These are phyloP conservation scores for Alnus glutinosa DNA, from an alignment of 306 rosid genomes.

Conservation along the genomic window DNA sequence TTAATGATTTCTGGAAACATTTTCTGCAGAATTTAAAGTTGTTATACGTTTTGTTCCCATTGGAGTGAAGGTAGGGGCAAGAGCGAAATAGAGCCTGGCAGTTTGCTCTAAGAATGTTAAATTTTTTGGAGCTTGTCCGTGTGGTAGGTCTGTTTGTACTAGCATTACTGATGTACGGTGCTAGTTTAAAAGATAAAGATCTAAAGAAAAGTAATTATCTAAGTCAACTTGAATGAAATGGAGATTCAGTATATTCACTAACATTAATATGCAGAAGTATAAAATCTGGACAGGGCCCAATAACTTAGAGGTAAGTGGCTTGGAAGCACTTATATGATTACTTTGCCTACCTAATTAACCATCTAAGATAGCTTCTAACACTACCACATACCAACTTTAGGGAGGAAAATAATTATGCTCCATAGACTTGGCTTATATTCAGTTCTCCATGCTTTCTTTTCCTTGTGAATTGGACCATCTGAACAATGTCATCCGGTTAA, in stretches of 20 bases:
- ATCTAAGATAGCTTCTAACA: background rate
- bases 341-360: background rate
- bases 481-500: background rate
- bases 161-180: background rate
- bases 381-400: background rate
- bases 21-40: background rate
- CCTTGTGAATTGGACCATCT: background rate
- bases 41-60: background rate
- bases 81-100: background rate
- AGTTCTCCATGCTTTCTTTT: background rate
- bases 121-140: background rate
- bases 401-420: background rate
- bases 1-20: background rate
- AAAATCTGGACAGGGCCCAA: background rate
- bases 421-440: background rate
- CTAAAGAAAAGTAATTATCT: background rate
- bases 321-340: background rate
- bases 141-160: background rate
- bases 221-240: background rate
- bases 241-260: background rate
- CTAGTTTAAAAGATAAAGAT: constrained; percentile 2
- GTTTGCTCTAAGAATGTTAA: background rate
- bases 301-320: background rate
- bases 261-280: background rate
- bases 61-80: background rate